Base-by-base conservation (phyloP, 2,329 filamentous ascomycete genomes). In the Graphilbum fragrans region DNA sequence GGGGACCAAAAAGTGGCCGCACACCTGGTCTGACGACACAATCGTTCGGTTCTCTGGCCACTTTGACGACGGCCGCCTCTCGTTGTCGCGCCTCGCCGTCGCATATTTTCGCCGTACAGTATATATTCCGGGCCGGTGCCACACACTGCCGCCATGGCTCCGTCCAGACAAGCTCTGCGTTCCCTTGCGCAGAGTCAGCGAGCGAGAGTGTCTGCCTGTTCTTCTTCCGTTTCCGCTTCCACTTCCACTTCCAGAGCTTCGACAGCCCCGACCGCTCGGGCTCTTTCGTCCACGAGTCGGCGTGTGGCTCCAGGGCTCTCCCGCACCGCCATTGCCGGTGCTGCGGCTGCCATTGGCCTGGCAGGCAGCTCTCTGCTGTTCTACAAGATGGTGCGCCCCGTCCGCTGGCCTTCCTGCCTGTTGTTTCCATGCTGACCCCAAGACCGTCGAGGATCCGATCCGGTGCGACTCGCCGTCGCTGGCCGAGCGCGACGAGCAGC, bases 401-500 rank as follows among this genome's bases (percentile, higher is more conserved):
- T 22, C 18, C 10, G 9, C 11, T n/a, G 12, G 20, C 18, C 21
- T 29, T 20, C 10, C 17, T 23, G 19, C 16, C 5, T 12, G 29
- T 25, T 19, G 7, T n/a, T 10, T 16, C n/a, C 10, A 21, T 25
- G 22, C 29, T 39, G 27, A 39, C 20, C 21, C 36, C 9, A 52
- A 74, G 68, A 57, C 64, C 41, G 51, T 57, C 45, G 56, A 61
- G 39, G 60, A 66, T 43, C 58, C 63, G 40, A 51, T 62, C 43
- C 59, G 64, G 41, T 64, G 76, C 54, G 82, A 88, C 52, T 55
- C 65, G 37, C 71, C 83, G 23, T 74, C 82, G 33, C 84, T 95
- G 50, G 87, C 86, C 53, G 85, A 94, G 57, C 78, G 85, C 53
- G 92, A 96, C 60, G 78, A 76, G 49, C 71, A 86, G 47, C 73